Base-by-base conservation (phyloP, 169 alveolate species). In the Theileria orientalis region DNA sequence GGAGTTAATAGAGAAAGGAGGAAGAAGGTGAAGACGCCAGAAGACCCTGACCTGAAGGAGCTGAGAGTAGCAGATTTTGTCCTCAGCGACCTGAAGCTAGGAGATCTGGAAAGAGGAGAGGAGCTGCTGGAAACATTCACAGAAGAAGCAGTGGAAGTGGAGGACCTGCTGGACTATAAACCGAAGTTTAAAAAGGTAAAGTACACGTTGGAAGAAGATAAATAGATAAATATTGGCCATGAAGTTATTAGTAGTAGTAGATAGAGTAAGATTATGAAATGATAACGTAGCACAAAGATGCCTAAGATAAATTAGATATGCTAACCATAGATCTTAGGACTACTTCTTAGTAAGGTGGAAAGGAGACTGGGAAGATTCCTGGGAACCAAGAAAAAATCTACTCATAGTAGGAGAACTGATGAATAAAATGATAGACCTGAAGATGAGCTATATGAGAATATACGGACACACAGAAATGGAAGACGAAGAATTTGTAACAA, bases 291-390 rank as follows among this genome's bases (percentile, higher is more conserved):
- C n/a, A n/a, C n/a, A n/a, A n/a, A n/a, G n/a, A n/a, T n/a, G n/a
- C n/a, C n/a, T n/a, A n/a, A 13, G 16, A 42, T 42, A 42, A 13
- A 42, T 16, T 42, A 13, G 13, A 13, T 13, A n/a, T n/a, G n/a
- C n/a, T n/a, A n/a, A n/a, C n/a, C n/a, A n/a, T n/a, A n/a, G n/a
- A n/a, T 1, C 29, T 25, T 69, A 69, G 88, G 88, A 80, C 47
- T 80, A 72, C 79, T 80, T 60, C 47, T 67, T 80, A 19, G 88
- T 80, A 7, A 35, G 88, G 7, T 80, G 88, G 88, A 80, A 80
- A 71, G 88, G 88, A 5, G 84, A 80, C 46, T 80, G 88, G 88
- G 88, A 80, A 61, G 88, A 80, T 64, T 80, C 88, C 1, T 80
- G 88, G 88, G 88, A 80, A 71, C 88, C 88, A 14, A 42, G 88